Conservation (phyloP, 2,329 filamentous ascomycete species). For the Fusarium sp. region DNA sequence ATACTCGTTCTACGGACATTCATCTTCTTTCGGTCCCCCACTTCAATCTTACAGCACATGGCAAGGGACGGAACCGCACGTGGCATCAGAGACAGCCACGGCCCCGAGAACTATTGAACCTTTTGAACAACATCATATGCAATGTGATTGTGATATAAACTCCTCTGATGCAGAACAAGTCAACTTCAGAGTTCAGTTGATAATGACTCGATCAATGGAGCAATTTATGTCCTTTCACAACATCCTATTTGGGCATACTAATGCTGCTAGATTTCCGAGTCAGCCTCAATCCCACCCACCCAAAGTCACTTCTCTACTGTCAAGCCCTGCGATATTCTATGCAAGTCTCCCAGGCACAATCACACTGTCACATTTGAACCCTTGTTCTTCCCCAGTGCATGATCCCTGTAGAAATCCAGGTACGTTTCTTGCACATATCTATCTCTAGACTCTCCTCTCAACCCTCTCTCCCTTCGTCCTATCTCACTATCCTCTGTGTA, state of each 20-base stretch:
- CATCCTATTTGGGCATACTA: not conserved
- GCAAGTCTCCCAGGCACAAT: slow-evolving; percentile 32
- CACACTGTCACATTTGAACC: slow-evolving; percentile 30
- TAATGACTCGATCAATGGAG: not conserved
- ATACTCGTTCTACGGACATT: not conserved
- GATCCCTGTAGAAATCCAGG: slow-evolving; percentile 13
- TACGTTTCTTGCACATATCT: not conserved
- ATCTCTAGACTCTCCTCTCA: not conserved
- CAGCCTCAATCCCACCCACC: slow-evolving; percentile 28
- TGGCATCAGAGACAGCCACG: slow-evolving; percentile 31
- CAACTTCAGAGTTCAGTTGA: not conserved
- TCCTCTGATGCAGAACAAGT: not conserved
- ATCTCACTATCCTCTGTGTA: not conserved
- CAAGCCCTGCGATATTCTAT: slow-evolving; percentile 20
- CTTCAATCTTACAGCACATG: slow-evolving; percentile 15
- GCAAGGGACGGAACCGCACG: slow-evolving; percentile 30
- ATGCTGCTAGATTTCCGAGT: slow-evolving; percentile 14
- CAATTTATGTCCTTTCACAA: not conserved
- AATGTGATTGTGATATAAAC: not conserved
- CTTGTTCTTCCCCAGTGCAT: slow-evolving; percentile 24
- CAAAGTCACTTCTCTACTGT: slow-evolving; percentile 10
- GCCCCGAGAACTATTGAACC: slow-evolving; percentile 7
- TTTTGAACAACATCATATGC: slow-evolving; percentile 5
- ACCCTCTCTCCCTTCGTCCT: not conserved
- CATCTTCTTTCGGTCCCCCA: slow-evolving; percentile 21